These are phyloP conservation scores for Spongispora temasekensis DNA, from an alignment of 1,284 basidiomycete species.

Conservation along the genomic window DNA sequence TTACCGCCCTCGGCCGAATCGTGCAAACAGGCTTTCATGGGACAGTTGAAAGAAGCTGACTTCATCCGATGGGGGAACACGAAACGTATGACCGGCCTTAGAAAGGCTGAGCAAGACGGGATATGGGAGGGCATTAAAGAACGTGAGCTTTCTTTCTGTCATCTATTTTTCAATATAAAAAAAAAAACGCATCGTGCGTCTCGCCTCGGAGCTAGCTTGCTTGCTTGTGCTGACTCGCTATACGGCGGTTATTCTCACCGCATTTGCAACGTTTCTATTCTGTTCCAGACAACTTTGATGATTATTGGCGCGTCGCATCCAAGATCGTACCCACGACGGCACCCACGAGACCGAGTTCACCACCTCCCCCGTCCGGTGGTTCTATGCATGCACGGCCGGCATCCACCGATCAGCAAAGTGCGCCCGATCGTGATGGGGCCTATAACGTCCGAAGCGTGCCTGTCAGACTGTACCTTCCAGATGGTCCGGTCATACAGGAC, in stretches of 20 bases:
- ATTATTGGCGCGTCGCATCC: constrained; percentile 89
- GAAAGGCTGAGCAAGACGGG: constrained; percentile 89
- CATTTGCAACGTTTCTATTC: no score
- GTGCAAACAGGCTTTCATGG: constrained; percentile 91
- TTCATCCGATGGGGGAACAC: constrained; percentile 95
- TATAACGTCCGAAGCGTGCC: constrained; percentile 87
- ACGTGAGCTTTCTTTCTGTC: constrained; percentile 55
- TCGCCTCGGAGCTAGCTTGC: no score
- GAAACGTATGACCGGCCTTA: constrained; percentile 84
- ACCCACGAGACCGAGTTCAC: constrained; percentile 54
- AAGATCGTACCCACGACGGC: constrained; percentile 76
- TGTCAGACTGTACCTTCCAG: constrained; percentile 87
- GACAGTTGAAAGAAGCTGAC: constrained; percentile 92
- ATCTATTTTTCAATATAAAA: no score
- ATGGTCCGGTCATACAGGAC: constrained; percentile 90
- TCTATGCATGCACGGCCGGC: constrained; percentile 66
- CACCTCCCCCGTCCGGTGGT: constrained; percentile 46
- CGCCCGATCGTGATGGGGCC: constrained; percentile 68
- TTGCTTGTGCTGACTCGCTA: no score
- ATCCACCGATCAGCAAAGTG: constrained; percentile 62
- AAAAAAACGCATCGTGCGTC: no score
- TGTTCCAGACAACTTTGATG: constrained; percentile 85
- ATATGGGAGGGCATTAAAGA: constrained; percentile 94
- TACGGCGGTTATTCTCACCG: no score
- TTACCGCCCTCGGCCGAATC: constrained; percentile 76